Evolutionary conservation across 192 early-diverging fungal genomes (phyloP), one percentile per base, ranked within the genome.

Genomic region (Martensiomyces pterosporus): DNA sequence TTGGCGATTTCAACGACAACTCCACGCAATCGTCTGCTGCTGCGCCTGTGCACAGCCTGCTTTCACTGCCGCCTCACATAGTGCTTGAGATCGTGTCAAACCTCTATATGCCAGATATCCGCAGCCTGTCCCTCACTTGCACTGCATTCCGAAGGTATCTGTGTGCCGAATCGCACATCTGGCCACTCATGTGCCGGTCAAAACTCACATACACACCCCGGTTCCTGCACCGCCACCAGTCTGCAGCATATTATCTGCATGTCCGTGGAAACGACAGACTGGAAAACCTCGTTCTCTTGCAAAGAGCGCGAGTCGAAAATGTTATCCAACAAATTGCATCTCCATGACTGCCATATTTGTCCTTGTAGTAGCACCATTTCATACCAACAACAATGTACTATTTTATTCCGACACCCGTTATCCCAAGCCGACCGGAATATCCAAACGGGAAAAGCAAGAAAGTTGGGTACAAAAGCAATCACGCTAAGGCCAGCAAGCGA

Each of bases 221-320:
- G 33, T 43, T 43, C 15, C 24, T 62, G 22, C 16, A 45, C 43
- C 55, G 58, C 55, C 52, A 49, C 24, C 63, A 74, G 39, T 41
- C 56, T 15, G 70, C 70, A 27, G 54, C 64, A 43, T 74, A 62
- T 41, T 74, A 74, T 39, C 15, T 64, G 47, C 47, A 46, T 6
- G 63, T 74, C 17, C 70, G 70, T 17, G 70, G 70, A 14, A 62
- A 66, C 47, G 47, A 33, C 4, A 36, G 70, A 18, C 42, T 58
- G 13, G 70, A 74, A 32, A 53, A 32, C 32, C 49, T 35, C 3
- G 70, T 74, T 7, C 34, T 66, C 24, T 25, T 58, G 19, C 70
- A 74, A 24, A 49, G 70, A 13, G 39, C 55, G 26, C 62, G 55
- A 13, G 47, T 74, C 17, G 70, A 74, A 51, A 26, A 36, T 14